These are phyloP conservation scores for Neoboletus subvelutipes DNA, from an alignment of 768 basidiomycete genomes.

Conservation along the genomic window DNA sequence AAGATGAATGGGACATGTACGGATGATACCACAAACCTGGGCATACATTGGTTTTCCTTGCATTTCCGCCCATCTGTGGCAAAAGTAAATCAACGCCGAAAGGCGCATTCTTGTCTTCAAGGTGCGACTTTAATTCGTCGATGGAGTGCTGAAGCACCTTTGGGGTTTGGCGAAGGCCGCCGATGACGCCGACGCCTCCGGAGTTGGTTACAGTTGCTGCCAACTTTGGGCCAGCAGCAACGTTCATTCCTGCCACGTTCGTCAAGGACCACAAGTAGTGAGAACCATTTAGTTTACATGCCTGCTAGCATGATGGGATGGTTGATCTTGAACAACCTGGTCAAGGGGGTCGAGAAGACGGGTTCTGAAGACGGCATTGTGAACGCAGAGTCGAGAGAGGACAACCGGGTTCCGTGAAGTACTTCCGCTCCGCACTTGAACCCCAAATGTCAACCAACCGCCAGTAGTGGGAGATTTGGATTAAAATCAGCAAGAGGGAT, in stretches of 20 bases:
- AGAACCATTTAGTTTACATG: constrained; percentile 12
- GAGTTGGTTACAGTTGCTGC: constrained; percentile 93
- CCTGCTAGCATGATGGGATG: constrained; percentile 87
- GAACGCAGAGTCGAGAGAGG: background rate
- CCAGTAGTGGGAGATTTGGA: background rate
- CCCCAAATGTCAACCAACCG: background rate
- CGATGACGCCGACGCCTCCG: constrained; percentile 86
- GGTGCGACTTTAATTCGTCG: constrained; percentile 67
- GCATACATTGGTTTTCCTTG: constrained; percentile 76
- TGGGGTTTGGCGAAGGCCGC: constrained; percentile 73
- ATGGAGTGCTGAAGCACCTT: constrained; percentile 67
- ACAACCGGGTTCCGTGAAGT: background rate
- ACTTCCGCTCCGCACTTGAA: background rate
- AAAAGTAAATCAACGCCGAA: constrained; percentile 84
- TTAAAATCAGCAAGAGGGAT: background rate
- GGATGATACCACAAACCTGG: background rate
- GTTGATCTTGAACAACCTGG: constrained; percentile 70
- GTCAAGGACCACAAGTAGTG: constrained; percentile 1
- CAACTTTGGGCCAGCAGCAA: constrained; percentile 80
- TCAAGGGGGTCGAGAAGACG: constrained; percentile 71
- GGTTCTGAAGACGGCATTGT: constrained; percentile 66
- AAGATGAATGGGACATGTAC: background rate
- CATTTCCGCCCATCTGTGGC: constrained; percentile 78
- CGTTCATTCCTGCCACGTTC: constrained; percentile 56
- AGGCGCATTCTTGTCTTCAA: constrained; percentile 74